These are phyloP conservation scores for Clausena lansium DNA, from an alignment of 345 rosid genomes.

Conservation along the genomic window DNA sequence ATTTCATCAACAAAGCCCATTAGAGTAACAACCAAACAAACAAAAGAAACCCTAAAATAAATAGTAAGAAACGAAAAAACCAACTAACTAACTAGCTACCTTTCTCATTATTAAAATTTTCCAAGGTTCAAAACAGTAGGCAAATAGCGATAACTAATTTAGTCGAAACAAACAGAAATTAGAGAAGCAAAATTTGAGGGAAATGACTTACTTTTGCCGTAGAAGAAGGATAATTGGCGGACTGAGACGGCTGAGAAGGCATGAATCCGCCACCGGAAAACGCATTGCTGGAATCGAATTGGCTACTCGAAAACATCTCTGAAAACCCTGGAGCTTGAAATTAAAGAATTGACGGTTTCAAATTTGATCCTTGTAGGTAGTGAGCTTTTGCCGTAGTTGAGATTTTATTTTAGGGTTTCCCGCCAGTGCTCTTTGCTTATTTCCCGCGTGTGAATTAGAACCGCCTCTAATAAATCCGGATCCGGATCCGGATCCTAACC, in stretches of 20 bases:
- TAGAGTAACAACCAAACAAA: neutral
- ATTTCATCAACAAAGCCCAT: neutral
- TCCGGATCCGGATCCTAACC: neutral
- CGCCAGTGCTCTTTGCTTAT: constrained; percentile 22
- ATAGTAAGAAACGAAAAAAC: neutral
- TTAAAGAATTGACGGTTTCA: neutral
- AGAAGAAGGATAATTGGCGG: constrained; percentile 47
- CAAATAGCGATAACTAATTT: neutral
- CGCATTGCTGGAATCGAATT: constrained; percentile 50
- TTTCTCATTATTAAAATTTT: neutral
- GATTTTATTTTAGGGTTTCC: constrained; percentile 14
- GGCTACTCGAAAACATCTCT: constrained; percentile 70
- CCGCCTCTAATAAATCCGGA: too few species aligned
- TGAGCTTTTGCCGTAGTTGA: neutral
- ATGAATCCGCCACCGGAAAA: constrained; percentile 67
- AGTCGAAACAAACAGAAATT: neutral
- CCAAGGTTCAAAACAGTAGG: neutral
- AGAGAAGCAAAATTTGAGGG: neutral
- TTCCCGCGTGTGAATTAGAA: constrained; percentile 24
- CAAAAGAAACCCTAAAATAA: neutral
- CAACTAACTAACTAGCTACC: neutral
- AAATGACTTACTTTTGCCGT: constrained; percentile 45
- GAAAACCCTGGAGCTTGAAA: constrained; percentile 4
- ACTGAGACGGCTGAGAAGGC: constrained; percentile 63
- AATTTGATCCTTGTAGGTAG: neutral